Evolutionary conservation across 768 basidiomycete species (phyloP).

Genomic region (Pleurotus ostreatus): DNA sequence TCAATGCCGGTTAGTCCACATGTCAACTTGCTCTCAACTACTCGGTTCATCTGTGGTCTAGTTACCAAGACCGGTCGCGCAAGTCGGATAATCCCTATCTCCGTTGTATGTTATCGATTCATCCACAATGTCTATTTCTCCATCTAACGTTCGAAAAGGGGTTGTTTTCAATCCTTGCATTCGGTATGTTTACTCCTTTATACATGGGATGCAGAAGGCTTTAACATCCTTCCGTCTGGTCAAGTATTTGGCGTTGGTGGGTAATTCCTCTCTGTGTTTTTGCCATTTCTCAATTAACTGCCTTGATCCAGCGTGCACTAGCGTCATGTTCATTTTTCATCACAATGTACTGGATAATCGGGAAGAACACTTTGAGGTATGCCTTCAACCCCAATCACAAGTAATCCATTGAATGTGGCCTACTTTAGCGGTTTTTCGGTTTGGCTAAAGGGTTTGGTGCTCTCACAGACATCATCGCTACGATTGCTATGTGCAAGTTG

Average conservation of each 20-base stretch:
- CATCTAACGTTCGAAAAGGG: constrained; percentile 12
- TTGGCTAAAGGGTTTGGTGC: constrained; percentile 41
- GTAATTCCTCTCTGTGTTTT: neutral
- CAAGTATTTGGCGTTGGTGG: constrained; percentile 12
- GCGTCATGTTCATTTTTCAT: constrained; percentile 8
- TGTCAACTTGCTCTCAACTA: neutral
- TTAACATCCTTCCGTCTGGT: neutral
- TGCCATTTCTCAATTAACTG: neutral
- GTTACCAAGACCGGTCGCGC: constrained; percentile 8
- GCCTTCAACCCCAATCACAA: neutral
- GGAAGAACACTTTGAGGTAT: constrained; percentile 22
- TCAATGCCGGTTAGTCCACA: constrained; percentile 26
- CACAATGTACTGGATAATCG: constrained; percentile 4
- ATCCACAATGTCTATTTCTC: neutral
- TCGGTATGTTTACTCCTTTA: constrained; percentile 18
- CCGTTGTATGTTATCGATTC: constrained; percentile 19
- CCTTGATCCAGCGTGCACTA: constrained; percentile 6
- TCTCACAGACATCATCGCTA: constrained; percentile 39
- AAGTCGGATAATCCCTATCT: constrained; percentile 23
- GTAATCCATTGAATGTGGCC: too few species aligned
- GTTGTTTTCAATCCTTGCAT: constrained; percentile 22
- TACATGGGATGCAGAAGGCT: neutral
- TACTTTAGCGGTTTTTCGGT: constrained; percentile 35
- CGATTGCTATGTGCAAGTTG: constrained; percentile 38
- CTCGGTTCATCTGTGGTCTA: neutral